These are phyloP conservation scores for Pisolithus microcarpus DNA, from an alignment of 768 basidiomycete species.

Conservation along the genomic window DNA sequence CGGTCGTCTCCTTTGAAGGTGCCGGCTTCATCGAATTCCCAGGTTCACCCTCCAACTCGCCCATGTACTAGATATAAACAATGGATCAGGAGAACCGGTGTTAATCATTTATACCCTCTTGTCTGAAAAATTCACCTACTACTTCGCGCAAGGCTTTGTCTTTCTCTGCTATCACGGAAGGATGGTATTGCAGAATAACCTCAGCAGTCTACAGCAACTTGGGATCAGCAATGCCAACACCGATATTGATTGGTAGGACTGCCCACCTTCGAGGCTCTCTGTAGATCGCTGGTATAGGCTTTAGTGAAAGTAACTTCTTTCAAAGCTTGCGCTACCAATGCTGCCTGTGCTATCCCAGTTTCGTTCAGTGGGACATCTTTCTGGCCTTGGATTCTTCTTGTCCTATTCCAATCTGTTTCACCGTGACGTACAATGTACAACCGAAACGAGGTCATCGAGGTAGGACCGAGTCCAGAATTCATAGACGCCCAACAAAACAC, in stretches of 20 bases:
- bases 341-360: conserved; percentile 53
- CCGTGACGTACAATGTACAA: conserved; percentile 72
- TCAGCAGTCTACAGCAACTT: conserved; percentile 51
- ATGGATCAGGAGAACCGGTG: background rate
- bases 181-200: conserved; percentile 50
- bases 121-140: conserved; percentile 31
- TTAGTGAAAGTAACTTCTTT: conserved; percentile 46
- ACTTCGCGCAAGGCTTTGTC: conserved; percentile 55
- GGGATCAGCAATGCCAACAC: background rate
- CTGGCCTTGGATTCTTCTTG: conserved; percentile 68
- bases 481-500: background rate
- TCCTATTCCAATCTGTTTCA: conserved; percentile 65
- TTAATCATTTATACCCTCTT: background rate
- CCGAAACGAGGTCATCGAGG: conserved; percentile 31
- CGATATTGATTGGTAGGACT: background rate
- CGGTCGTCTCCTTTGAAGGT: conserved; percentile 19
- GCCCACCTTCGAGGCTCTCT: conserved; percentile 57
- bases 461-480: background rate
- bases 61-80: conserved; percentile 42
- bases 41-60: conserved; percentile 49
- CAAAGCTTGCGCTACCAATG: conserved; percentile 46
- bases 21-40: conserved; percentile 10
- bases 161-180: conserved; percentile 35
- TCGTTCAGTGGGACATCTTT: conserved; percentile 61
- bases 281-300: conserved; percentile 68